These are phyloP conservation scores for Vaccinium darrowii DNA, from an alignment of 148 eudicot species.

Conservation along the genomic window DNA sequence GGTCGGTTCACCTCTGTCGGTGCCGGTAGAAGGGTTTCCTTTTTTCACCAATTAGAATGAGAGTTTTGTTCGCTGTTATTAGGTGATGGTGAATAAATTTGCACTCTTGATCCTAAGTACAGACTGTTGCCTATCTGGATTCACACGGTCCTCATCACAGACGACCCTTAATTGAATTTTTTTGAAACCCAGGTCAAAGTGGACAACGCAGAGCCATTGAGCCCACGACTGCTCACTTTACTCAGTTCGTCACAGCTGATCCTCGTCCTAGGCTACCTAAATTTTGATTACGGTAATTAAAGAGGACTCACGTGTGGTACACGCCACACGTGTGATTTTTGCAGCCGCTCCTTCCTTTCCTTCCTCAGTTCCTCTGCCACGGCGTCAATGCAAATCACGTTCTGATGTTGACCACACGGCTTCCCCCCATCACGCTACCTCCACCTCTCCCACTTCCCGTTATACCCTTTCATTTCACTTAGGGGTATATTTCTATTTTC, in stretches of 20 bases:
- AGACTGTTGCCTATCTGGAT: not conserved
- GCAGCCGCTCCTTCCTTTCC: not conserved
- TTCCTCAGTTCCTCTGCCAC: not conserved
- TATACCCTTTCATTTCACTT: not conserved
- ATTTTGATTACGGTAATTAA: not conserved
- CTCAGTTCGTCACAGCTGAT: not conserved
- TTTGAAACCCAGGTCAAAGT: not conserved
- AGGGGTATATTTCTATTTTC: too few relatives aligned
- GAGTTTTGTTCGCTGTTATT: too few relatives aligned
- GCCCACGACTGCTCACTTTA: not conserved
- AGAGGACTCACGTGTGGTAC: not conserved
- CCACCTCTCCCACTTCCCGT: not conserved
- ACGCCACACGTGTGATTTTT: not conserved
- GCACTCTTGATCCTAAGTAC: not conserved
- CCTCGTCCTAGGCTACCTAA: not conserved
- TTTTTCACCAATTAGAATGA: too few relatives aligned
- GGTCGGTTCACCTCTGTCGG: too few relatives aligned
- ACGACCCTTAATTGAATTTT: too few relatives aligned
- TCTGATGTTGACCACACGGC: constrained; percentile 11
- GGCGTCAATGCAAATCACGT: constrained; percentile 9
- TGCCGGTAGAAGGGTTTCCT: too few relatives aligned
- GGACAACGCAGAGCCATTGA: not conserved
- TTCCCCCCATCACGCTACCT: not conserved
- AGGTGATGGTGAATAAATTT: too few relatives aligned
- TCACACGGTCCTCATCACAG: not conserved